Percentiles rank a stretch among this genome's conserved stretches.
phyloP scores from a whole-genome alignment of 2,329 filamentous ascomycete genomes.

The Penicillium frequentans region DNA sequence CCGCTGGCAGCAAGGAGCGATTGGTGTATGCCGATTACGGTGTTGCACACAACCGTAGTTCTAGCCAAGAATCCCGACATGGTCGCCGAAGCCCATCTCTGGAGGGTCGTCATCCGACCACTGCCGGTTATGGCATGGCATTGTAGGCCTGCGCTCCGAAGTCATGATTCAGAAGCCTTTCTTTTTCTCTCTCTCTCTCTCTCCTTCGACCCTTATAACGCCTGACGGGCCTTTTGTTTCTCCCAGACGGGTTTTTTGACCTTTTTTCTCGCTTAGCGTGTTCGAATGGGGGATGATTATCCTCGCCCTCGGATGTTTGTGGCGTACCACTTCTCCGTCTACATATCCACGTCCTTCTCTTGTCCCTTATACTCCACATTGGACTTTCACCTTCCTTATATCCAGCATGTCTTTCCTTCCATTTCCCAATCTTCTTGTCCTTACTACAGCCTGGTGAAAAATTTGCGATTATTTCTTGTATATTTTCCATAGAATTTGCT shows the following conservation, averaged over 20 bases:
- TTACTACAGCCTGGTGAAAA: conserved; percentile 2
- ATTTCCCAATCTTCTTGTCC: neutral
- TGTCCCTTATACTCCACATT: conserved; percentile 4
- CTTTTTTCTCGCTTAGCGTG: conserved; percentile 24
- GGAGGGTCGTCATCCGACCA: conserved; percentile 31
- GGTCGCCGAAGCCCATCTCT: conserved; percentile 29
- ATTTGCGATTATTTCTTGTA: conserved; percentile 1
- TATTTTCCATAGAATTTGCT: neutral
- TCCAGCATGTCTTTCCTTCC: conserved; percentile 4
- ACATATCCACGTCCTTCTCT: conserved; percentile 5
- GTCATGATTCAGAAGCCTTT: conserved; percentile 9
- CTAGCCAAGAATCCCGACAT: conserved; percentile 27
- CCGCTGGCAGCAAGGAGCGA: conserved; percentile 35
- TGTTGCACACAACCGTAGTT: conserved; percentile 28
- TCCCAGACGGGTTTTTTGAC: neutral
- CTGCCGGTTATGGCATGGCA: conserved; percentile 36
- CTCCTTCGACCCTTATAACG: neutral
- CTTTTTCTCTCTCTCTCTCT: neutral
- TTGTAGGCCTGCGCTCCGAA: conserved; percentile 22
- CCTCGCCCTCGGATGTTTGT: conserved; percentile 3
- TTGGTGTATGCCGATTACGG: conserved; percentile 32
- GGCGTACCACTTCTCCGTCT: conserved; percentile 1
- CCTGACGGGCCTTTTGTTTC: conserved; percentile 1
- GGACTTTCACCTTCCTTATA: neutral
- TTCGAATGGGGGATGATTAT: conserved; percentile 10